A percentile compares a stretch with the other conserved stretches of the same genome.
These are phyloP conservation scores for Globisporangium paddicum DNA, from an alignment of 352 stramenopile genomes.

Conservation along the genomic window DNA sequence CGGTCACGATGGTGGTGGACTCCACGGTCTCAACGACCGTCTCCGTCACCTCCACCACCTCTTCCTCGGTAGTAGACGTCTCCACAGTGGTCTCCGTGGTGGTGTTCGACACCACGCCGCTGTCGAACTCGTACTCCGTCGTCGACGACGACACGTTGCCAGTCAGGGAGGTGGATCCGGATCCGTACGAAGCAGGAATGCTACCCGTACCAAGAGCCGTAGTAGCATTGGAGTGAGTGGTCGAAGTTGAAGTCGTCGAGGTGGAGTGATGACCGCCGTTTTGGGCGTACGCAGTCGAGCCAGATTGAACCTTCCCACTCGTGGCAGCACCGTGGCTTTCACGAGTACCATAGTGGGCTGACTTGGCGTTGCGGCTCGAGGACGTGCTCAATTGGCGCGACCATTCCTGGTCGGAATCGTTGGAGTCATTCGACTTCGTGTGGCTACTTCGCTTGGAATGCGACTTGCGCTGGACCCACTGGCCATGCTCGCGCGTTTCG, in stretches of 20 bases:
- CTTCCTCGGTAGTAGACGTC: no score
- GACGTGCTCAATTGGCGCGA: neutral
- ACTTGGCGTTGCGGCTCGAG: neutral
- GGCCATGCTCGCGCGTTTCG: neutral
- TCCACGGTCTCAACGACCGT: no score
- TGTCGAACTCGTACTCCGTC: conserved; percentile 11
- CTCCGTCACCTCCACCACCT: neutral
- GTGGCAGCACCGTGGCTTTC: neutral
- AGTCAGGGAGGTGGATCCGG: neutral
- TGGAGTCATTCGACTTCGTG: neutral
- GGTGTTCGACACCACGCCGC: neutral
- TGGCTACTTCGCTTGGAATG: neutral
- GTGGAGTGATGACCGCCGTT: no score
- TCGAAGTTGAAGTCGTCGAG: no score
- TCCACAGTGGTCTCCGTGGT: no score
- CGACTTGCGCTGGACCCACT: neutral
- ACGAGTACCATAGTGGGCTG: neutral
- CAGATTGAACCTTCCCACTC: no score
- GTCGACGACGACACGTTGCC: neutral
- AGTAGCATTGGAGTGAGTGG: no score
- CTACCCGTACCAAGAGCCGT: no score
- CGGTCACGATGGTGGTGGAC: no score
- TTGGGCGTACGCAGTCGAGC: no score
- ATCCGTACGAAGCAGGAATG: no score
- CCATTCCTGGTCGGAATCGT: neutral